These are phyloP conservation scores for Globisporangium heterothallicum DNA, from an alignment of 352 stramenopile genomes.

Conservation along the genomic window DNA sequence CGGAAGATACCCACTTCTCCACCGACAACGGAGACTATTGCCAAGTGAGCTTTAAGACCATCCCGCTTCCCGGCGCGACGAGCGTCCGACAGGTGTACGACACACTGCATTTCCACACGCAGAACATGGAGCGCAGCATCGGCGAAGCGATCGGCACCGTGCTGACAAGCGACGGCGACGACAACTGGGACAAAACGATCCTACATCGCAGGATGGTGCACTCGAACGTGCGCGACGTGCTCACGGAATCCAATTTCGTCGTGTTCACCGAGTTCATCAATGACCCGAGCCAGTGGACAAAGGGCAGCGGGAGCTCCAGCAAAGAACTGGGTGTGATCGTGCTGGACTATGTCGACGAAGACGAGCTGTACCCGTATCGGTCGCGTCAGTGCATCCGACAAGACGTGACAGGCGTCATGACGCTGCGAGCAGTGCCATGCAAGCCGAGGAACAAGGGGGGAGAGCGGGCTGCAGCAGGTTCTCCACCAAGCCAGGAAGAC, in stretches of 20 bases:
- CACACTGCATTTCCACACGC: conserved; percentile 9
- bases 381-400: conserved; percentile 23
- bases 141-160: conserved; percentile 10
- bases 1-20: conserved; percentile 7
- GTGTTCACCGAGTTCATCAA: conserved; percentile 15
- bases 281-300: conserved; percentile 7
- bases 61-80: conserved; percentile 1
- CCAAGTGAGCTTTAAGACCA: conserved; percentile 9
- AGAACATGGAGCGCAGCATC: conserved; percentile 16
- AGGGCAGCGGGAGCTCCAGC: background rate
- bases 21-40: conserved; percentile 13
- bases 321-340: conserved; percentile 21
- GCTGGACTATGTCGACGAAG: conserved; percentile 24
- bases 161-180: conserved; percentile 15
- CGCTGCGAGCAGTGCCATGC: conserved; percentile 8
- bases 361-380: conserved; percentile 34
- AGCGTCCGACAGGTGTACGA: conserved; percentile 13
- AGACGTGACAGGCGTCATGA: conserved; percentile 19
- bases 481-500: too few species aligned
- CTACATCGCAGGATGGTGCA: conserved; percentile 14
- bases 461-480: conserved; percentile 1
- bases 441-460: background rate
- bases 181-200: conserved; percentile 20
- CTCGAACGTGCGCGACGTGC: conserved; percentile 14
- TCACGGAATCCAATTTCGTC: conserved; percentile 17